Evolutionary conservation across 768 basidiomycete species (phyloP).

Genomic region (Auricularia sp.): DNA sequence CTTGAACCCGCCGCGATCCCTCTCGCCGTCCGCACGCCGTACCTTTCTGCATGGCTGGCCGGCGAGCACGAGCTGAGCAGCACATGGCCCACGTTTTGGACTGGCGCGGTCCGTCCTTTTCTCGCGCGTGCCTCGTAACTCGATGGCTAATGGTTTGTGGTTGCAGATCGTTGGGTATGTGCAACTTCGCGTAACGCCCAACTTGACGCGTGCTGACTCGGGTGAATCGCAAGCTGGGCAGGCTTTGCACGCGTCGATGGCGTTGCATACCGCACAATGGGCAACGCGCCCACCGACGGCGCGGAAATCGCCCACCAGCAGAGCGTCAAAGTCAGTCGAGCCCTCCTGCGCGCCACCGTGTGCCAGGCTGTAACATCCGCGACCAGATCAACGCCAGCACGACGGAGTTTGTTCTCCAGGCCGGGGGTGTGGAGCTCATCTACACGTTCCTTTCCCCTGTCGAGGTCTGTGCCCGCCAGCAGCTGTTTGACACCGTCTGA

Average conservation of each 20-base stretch:
- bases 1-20: conserved; percentile 16
- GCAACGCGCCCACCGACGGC: conserved; percentile 2
- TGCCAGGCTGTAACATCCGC: not conserved
- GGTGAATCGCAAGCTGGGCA: conserved; percentile 2
- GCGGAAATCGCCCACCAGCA: conserved; percentile 8
- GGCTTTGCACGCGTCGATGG: conserved; percentile 12
- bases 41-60: conserved; percentile 12
- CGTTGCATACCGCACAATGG: conserved; percentile 11
- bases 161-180: conserved; percentile 7
- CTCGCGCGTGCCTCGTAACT: not conserved
- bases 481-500: not conserved
- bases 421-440: conserved; percentile 9
- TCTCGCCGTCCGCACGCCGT: conserved; percentile 19
- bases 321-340: conserved; percentile 6
- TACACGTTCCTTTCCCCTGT: conserved; percentile 13
- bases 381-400: conserved; percentile 9
- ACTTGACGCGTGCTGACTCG: not conserved
- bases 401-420: conserved; percentile 9
- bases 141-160: not conserved
- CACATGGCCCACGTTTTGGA: conserved; percentile 12
- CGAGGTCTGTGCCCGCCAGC: not conserved
- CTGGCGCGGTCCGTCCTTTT: conserved; percentile 4
- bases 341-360: not conserved
- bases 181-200: not conserved
- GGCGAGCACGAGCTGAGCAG: not conserved